Evolutionary conservation across 75 land plant genomes (phyloP), one percentile per base, ranked within the genome.

Genomic region (Picea sitchensis): DNA sequence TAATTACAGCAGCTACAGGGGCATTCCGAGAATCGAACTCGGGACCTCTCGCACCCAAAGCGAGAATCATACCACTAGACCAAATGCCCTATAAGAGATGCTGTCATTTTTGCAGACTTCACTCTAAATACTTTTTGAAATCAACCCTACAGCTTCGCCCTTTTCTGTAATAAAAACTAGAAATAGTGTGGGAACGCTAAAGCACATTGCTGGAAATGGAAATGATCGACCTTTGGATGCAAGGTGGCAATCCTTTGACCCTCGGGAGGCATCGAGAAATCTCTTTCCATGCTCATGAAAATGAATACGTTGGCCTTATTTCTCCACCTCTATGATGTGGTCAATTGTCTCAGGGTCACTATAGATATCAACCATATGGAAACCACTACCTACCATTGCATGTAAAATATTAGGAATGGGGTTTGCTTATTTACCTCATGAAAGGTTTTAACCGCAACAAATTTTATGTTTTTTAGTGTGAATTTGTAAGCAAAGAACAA

Each of bases 11-110:
- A 26, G 26, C 26, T 26, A 26, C 26, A 26, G 83, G 86, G 86
- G 83, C 62, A 78, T 85, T 88, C 83, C 95, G 97, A 94, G 95
- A 94, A 94, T 94, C 95, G 97, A 94, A 94, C 97, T 94, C 97
- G 89, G 87, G 97, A 90, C 97, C 97, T 92, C 92, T 94, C 94
- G 91, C 97, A 94, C 97, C 92, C 97, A 84, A 26, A 26, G 26
- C 26, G 26, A 26, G 26, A 26, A 26, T 26, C 26, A 26, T 26
- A 26, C 26, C 26, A 26, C 26, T 26, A 26, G 26, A 26, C 26
- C 26, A 26, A 26, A 26, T 26, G 26, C 26, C 26, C 26, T 26
- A 26, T 26, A 26, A 26, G 26, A 26, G 26, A 26, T 26, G 26
- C 26, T 26, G 26, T 26, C 26, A 26, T 26, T 26, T 26, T 26